Conservation (phyloP, 1,284 basidiomycete genomes). For the Lentinus polychrous region DNA sequence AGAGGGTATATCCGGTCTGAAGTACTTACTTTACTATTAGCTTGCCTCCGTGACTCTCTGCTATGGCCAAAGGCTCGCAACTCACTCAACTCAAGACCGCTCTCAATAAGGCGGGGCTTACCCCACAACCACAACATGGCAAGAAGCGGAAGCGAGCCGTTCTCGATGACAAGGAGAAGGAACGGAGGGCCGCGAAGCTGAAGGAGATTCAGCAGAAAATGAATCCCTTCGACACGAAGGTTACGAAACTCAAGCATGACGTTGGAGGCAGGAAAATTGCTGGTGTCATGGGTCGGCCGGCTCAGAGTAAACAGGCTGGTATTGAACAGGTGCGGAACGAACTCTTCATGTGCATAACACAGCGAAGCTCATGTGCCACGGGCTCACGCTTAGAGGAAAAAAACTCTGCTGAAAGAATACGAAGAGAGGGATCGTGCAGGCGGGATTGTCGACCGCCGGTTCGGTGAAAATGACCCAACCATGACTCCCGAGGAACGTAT, state of each 20-base stretch:
- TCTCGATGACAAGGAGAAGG: conserved; percentile 64
- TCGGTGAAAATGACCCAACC: conserved; percentile 91
- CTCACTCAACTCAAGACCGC: conserved; percentile 84
- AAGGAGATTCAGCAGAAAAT: conserved; percentile 79
- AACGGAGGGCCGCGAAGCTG: conserved; percentile 74
- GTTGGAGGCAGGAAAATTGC: conserved; percentile 85
- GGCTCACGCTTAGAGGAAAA: conserved; percentile 55
- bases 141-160: conserved; percentile 70
- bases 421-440: conserved; percentile 76
- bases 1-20: too few relatives aligned
- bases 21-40: too few relatives aligned
- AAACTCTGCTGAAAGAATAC: conserved; percentile 84
- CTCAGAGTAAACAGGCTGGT: conserved; percentile 83
- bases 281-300: conserved; percentile 79
- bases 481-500: conserved; percentile 95
- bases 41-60: neutral
- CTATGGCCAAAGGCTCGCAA: conserved; percentile 72
- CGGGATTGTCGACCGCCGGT: conserved; percentile 89
- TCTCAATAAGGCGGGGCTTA: conserved; percentile 70
- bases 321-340: conserved; percentile 71
- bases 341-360: conserved; percentile 3
- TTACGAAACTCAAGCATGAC: conserved; percentile 89
- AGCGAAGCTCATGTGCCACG: neutral
- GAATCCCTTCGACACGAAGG: conserved; percentile 92
- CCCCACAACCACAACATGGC: conserved; percentile 41